Conservation (phyloP, 2,329 filamentous ascomycete genomes). For the Xylariaceae sp. region DNA sequence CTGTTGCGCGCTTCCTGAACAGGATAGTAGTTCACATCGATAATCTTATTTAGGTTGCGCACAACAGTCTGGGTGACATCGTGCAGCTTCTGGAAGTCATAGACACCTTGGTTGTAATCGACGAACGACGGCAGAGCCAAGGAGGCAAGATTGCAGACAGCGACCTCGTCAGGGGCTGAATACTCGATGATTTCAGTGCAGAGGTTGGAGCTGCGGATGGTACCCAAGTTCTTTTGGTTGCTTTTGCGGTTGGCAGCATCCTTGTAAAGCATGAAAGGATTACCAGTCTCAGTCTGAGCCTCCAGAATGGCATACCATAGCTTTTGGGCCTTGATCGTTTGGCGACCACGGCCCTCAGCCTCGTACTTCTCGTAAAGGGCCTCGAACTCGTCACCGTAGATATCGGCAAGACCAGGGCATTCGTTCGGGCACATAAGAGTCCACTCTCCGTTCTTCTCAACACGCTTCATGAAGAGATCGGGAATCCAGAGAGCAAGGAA, state of each 20-base stretch:
- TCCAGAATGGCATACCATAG: constrained; percentile 98
- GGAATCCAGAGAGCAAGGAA: constrained; percentile 99
- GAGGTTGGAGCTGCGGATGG: constrained; percentile 96
- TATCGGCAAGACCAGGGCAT: constrained; percentile 89
- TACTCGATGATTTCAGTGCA: constrained; percentile 99
- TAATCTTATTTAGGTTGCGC: constrained; percentile 96
- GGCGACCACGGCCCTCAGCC: constrained; percentile 77
- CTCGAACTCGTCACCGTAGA: constrained; percentile 97
- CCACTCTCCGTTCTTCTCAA: constrained; percentile 95
- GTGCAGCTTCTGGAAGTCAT: constrained; percentile 96
- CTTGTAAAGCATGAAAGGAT: constrained; percentile 99
- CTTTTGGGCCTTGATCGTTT: constrained; percentile 95
- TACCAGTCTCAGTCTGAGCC: constrained; percentile 97
- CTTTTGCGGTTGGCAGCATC: constrained; percentile 98
- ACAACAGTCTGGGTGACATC: constrained; percentile 90
- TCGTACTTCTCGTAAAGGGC: constrained; percentile 93
- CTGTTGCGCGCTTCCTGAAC: constrained; percentile 88
- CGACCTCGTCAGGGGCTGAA: constrained; percentile 94
- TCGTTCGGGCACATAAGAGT: constrained; percentile 98
- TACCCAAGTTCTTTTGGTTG: constrained; percentile 99
- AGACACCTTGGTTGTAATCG: constrained; percentile 76
- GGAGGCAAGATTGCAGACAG: constrained; percentile 96
- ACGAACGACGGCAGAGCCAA: constrained; percentile 88
- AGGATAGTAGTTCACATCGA: constrained; percentile 98
- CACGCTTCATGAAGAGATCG: constrained; percentile 99